Conservation (phyloP, 2,329 filamentous ascomycete genomes). For the Erysiphe neolycopersici region DNA sequence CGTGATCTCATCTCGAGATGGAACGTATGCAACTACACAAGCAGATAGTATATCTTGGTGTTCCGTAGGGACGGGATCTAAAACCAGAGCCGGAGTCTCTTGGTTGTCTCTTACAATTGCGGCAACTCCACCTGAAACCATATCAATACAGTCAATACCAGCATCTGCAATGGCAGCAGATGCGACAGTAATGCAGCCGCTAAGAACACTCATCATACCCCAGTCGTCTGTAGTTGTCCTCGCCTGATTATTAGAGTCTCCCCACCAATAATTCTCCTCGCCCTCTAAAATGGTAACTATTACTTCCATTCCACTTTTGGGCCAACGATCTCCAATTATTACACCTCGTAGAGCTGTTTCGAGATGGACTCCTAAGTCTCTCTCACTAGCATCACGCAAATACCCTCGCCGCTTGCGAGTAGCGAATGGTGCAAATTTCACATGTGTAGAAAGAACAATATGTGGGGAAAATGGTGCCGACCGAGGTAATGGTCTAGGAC, state of each 20-base stretch:
- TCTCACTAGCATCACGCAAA: conserved; percentile 58
- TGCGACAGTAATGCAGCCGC: conserved; percentile 79
- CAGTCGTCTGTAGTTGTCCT: conserved; percentile 35
- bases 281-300: conserved; percentile 82
- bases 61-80: conserved; percentile 65
- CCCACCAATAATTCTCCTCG: conserved; percentile 53
- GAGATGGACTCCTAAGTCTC: conserved; percentile 72
- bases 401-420: conserved; percentile 62
- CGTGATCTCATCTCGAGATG: conserved; percentile 68
- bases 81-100: conserved; percentile 23
- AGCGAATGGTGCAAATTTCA: conserved; percentile 93
- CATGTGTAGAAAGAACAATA: conserved; percentile 69
- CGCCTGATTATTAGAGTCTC: conserved; percentile 24
- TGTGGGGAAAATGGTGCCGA: conserved; percentile 82
- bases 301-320: conserved; percentile 94
- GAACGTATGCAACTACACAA: conserved; percentile 75
- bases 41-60: conserved; percentile 53
- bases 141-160: conserved; percentile 83
- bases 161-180: conserved; percentile 84
- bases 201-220: conserved; percentile 76
- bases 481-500: conserved; percentile 68
- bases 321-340: conserved; percentile 83
- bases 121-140: conserved; percentile 70
- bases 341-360: conserved; percentile 75
- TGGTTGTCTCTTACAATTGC: conserved; percentile 31